Conservation (phyloP, 2,329 filamentous ascomycete species). For the Claviceps quebecensis region DNA sequence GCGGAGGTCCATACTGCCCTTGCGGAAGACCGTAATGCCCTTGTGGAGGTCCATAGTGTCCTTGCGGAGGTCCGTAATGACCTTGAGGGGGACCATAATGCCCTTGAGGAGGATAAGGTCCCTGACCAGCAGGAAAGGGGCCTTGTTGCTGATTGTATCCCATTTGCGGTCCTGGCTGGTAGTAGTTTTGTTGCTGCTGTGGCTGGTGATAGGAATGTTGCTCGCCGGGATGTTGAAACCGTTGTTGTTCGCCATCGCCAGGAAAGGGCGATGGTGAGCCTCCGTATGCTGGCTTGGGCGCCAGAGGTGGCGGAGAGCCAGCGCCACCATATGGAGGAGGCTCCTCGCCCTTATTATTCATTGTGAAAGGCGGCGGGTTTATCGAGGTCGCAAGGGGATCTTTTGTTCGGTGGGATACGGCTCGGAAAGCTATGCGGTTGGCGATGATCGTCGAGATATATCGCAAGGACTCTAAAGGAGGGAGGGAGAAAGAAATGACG, state of each 20-base stretch:
- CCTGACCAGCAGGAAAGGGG: slow-evolving; percentile 20
- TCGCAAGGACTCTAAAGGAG: background rate
- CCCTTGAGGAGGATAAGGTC: slow-evolving; percentile 19
- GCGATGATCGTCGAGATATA: background rate
- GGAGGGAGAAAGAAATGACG: background rate
- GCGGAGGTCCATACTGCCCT: slow-evolving; percentile 18
- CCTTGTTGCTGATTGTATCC: slow-evolving; percentile 27
- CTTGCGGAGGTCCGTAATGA: slow-evolving; percentile 16
- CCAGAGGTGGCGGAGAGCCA: slow-evolving; percentile 15
- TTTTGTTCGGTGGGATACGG: background rate
- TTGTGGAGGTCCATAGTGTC: slow-evolving; percentile 16
- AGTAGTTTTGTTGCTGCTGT: slow-evolving; percentile 21
- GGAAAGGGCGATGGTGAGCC: slow-evolving; percentile 11
- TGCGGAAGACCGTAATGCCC: slow-evolving; percentile 22
- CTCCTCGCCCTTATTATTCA: slow-evolving; percentile 33
- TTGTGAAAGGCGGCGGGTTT: slow-evolving; percentile 11
- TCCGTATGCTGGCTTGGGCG: slow-evolving; percentile 30
- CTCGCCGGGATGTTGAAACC: slow-evolving; percentile 13
- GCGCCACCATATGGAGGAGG: slow-evolving; percentile 33
- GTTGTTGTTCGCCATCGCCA: slow-evolving; percentile 8
- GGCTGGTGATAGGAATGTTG: slow-evolving; percentile 14
- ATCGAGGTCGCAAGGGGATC: background rate
- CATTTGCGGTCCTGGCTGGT: slow-evolving; percentile 28
- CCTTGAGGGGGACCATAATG: slow-evolving; percentile 22
- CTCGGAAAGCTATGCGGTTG: background rate